Conservation (phyloP, 805 yeast genomes). For the Ogataea pignaliae region DNA sequence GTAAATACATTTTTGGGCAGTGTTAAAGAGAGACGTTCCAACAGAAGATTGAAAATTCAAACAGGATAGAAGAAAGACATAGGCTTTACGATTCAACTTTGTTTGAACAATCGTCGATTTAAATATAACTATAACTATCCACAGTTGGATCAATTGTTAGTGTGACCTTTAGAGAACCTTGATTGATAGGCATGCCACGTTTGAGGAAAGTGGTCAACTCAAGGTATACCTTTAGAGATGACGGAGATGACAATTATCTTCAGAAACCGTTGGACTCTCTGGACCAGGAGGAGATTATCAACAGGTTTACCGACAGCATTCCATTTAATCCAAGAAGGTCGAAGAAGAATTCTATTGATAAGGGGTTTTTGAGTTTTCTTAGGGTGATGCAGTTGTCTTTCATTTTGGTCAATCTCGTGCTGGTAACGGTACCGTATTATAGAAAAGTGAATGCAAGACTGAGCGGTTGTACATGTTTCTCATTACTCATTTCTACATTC, state of each 20-base stretch:
- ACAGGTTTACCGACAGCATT: constrained; percentile 11
- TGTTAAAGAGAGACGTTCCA: too few relatives aligned
- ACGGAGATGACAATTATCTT: constrained; percentile 5
- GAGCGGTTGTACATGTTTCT: constrained; percentile 23
- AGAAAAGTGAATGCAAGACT: constrained; percentile 21
- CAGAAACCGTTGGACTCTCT: constrained; percentile 18
- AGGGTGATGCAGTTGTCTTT: constrained; percentile 13
- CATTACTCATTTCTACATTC: constrained; percentile 16
- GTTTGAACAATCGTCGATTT: too few relatives aligned
- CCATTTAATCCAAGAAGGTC: constrained; percentile 14
- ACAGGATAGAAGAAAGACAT: too few relatives aligned
- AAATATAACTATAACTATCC: too few relatives aligned
- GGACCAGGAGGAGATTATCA: constrained; percentile 20
- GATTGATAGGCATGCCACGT: constrained; percentile 27
- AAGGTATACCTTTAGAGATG: constrained; percentile 19
- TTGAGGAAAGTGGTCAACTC: constrained; percentile 22
- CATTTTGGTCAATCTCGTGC: constrained; percentile 20
- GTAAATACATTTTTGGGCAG: too few relatives aligned
- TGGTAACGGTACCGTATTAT: constrained; percentile 26
- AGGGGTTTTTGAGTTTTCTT: constrained; percentile 6
- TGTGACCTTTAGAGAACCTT: too few relatives aligned
- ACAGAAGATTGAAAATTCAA: too few relatives aligned
- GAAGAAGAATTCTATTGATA: constrained; percentile 8
- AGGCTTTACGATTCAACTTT: too few relatives aligned
- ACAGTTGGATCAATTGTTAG: too few relatives aligned